Evolutionary conservation across 164 flowering plant genomes (phyloP).

Genomic region (Taxillus chinensis): DNA sequence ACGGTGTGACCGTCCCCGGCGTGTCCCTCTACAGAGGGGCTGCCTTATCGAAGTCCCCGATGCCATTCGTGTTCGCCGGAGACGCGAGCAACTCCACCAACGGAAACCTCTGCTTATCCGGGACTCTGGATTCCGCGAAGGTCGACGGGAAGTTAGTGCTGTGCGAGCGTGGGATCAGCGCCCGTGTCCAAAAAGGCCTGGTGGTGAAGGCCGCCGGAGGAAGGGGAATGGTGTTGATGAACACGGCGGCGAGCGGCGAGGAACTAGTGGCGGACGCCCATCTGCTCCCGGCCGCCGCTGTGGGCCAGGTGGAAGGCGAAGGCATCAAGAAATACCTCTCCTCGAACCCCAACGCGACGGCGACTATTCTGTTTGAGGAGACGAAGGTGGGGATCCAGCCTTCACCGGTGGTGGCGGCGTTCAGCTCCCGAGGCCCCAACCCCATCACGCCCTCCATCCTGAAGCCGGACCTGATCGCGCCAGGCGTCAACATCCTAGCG

Average conservation of each 20-base stretch:
- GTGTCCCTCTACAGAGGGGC: slow-evolving; percentile 41
- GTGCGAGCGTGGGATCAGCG: slow-evolving; percentile 48
- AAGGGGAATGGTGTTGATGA: slow-evolving; percentile 45
- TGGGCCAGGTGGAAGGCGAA: slow-evolving; percentile 36
- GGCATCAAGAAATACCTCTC: slow-evolving; percentile 27
- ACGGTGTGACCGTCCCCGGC: slow-evolving; percentile 47
- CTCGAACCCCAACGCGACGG: slow-evolving; percentile 36
- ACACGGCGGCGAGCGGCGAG: slow-evolving; percentile 55
- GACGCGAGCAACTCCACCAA: slow-evolving; percentile 33
- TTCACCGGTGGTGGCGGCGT: slow-evolving; percentile 67
- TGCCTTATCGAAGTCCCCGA: slow-evolving; percentile 13
- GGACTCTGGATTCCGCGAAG: slow-evolving; percentile 29
- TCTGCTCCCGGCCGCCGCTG: slow-evolving; percentile 45
- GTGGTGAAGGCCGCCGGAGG: slow-evolving; percentile 56
- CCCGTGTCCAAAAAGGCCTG: slow-evolving; percentile 48
- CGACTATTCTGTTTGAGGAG: slow-evolving; percentile 35
- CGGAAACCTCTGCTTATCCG: slow-evolving; percentile 46
- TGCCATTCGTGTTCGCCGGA: slow-evolving; percentile 43
- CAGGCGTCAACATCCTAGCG: slow-evolving; percentile 63
- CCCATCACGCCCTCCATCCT: slow-evolving; percentile 42
- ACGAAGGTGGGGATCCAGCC: slow-evolving; percentile 51
- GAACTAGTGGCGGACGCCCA: slow-evolving; percentile 69
- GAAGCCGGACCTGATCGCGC: slow-evolving; percentile 61
- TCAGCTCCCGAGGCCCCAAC: slow-evolving; percentile 64
- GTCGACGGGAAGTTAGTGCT: slow-evolving; percentile 47